Evolutionary conservation across 208 protist genomes (phyloP).

Genomic region (Trypanosoma cruzi): DNA sequence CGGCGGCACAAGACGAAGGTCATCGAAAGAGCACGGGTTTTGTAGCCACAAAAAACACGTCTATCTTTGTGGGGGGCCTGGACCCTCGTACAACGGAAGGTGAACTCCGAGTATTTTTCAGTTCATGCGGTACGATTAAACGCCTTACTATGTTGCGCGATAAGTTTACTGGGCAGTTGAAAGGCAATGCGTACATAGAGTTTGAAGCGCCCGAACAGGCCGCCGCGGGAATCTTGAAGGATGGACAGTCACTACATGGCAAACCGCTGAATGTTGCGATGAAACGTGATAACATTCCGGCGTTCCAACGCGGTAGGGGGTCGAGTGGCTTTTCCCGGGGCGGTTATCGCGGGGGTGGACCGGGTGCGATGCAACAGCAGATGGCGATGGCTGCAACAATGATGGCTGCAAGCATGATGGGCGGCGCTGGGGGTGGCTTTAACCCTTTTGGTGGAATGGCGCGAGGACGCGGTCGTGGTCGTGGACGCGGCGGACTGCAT

Average conservation of each 20-base stretch:
- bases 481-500: conserved; percentile 35
- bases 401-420: conserved; percentile 86
- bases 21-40: conserved; percentile 66
- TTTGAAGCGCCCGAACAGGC: conserved; percentile 90
- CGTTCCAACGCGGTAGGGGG: conserved; percentile 64
- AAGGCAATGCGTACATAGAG: conserved; percentile 94
- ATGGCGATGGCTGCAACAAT: conserved; percentile 72
- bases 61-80: conserved; percentile 93
- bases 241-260: conserved; percentile 85
- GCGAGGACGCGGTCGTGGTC: conserved; percentile 40
- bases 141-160: conserved; percentile 93
- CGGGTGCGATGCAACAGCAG: conserved; percentile 56
- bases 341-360: conserved; percentile 40
- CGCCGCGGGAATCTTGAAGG: conserved; percentile 79
- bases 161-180: conserved; percentile 87
- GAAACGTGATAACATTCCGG: conserved; percentile 89
- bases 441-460: conserved; percentile 49
- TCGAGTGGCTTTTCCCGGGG: conserved; percentile 29
- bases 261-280: conserved; percentile 79
- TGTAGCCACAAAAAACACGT: conserved; percentile 59
- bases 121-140: conserved; percentile 83
- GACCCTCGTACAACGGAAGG: conserved; percentile 87
- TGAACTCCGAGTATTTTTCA: conserved; percentile 94
- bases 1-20: conserved; percentile 81
- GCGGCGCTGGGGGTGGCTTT: conserved; percentile 54